Base-by-base conservation (phyloP, 305 asterid species). In the Fraxinus floribunda region DNA sequence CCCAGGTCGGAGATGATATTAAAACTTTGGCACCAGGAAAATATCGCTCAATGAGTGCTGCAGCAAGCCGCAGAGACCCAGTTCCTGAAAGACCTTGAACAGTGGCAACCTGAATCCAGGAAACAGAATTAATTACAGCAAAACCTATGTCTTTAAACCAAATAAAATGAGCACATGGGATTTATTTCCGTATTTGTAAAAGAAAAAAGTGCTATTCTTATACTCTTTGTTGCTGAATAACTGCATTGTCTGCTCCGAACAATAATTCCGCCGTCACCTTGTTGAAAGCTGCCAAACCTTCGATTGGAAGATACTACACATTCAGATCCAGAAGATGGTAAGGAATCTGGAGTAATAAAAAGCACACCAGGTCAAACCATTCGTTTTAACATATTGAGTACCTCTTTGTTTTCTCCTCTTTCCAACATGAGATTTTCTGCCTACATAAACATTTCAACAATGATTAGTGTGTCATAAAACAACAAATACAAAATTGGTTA, bases 1-100 rank as follows among this genome's bases (percentile, higher is more conserved):
- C 99, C 99, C 99, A 95, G 68, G 98, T 94, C 70, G 99, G 98
- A 85, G 98, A 91, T 86, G 99, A 95, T 86, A 95, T 90, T 83
- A 95, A 78, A 88, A 95, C 93, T 89, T 90, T 91, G 81, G 99
- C 88, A 83, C 98, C 93, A 80, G 95, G 92, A 85, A 94, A 94
- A 86, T 94, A 94, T 86, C 98, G 90, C 88, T 93, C 95, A 81
- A 95, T 91, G 79, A 95, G 85, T 32, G 94, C 98, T 77, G 99
- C 98, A 81, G 98, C 98, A 86, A 95, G 97, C 84, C 99, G 89
- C 79, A 95, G 90, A 78, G 99, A 95, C 60, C 98, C 99, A 89
- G 99, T 95, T 85, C 99, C 99, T 52, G 99, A 94, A 88, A 95
- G 97, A 88, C 98, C 98, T 88, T 95, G 99, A 82, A 94, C 93